phyloP scores from a whole-genome alignment of 768 basidiomycete genomes.

The Tulasnella sp. region DNA sequence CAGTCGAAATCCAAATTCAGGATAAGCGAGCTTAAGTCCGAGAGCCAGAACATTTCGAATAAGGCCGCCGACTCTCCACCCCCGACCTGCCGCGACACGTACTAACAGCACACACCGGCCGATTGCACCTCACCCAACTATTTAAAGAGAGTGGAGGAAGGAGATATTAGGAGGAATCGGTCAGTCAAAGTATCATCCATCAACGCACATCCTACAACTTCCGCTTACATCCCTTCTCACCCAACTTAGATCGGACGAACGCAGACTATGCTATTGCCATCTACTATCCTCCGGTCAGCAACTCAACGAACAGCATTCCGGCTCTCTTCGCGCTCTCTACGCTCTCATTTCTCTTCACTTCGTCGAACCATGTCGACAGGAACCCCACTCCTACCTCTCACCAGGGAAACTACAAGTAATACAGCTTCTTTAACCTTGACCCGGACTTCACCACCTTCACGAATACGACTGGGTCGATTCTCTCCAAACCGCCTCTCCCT shows the following conservation, averaged over 20 bases:
- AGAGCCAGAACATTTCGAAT: slow-evolving; percentile 3
- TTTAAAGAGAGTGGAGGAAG: slow-evolving; percentile 14
- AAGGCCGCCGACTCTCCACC: slow-evolving; percentile 3
- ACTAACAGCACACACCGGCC: neutral
- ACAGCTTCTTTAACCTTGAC: slow-evolving; percentile 15
- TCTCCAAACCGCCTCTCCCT: slow-evolving; percentile 7
- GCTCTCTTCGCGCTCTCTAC: slow-evolving; percentile 2
- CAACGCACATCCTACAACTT: neutral
- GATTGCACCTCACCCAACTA: neutral
- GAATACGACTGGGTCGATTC: slow-evolving; percentile 23
- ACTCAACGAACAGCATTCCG: neutral
- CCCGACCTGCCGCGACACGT: neutral
- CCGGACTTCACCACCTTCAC: slow-evolving; percentile 14
- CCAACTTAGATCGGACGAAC: neutral
- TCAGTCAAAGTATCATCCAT: neutral
- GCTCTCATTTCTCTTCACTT: neutral
- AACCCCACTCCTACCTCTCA: slow-evolving; percentile 19
- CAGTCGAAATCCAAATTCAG: neutral
- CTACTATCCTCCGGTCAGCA: slow-evolving; percentile 10
- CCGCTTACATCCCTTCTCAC: neutral
- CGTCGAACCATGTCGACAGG: slow-evolving; percentile 17
- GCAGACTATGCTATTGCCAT: slow-evolving; percentile 16
- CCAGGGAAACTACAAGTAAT: neutral
- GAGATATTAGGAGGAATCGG: slow-evolving; percentile 7
- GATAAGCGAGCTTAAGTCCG: slow-evolving; percentile 13